Base-by-base conservation (phyloP, 768 basidiomycete species). In the Chalciporus chontae region DNA sequence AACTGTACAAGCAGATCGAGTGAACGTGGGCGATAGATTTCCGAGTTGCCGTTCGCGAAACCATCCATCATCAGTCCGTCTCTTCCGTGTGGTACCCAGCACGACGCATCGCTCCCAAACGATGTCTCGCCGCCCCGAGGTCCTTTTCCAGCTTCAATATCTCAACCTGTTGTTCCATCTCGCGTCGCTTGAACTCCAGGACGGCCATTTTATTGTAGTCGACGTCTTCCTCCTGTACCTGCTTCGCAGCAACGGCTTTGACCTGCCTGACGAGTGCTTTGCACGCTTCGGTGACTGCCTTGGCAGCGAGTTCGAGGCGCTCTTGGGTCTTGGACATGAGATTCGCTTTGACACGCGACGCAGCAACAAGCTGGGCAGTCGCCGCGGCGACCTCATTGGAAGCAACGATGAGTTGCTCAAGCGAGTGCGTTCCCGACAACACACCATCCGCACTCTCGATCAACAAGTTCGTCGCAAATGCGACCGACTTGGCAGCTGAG, bases 101-200 rank as follows among this genome's bases (percentile, higher is more conserved):
- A 40, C 90, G 79, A 59, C 90, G 79, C 90, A 93, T 92, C 17
- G 81, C 82, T 24, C 90, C 90, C 49, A 93, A 70, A 54, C 80
- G 78, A 67, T 88, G 87, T 53, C 90, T 80, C 17, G 90, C 88
- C 40, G 84, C 94, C 18, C 89, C 89, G 32, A 99, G 74, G 0
- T 97, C 94, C 73, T 96, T 96, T 76, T 98, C 96, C 60, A 97
- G 70, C 65, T 87, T 94, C 58, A 99, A 74, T 58, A 99, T 96
- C 67, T 95, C 90, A n/a, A 98, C 96, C 70, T 97, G 94, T 63
- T 95, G 93, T 72, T 98, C 96, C 94, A 99, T 97, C 79, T 98
- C 95, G 43, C 86, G 79, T 63, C 83, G 88, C 78, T 97, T 97
- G 81, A 94, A 97, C 70, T 99, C 94, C 62, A 96, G 76, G 38